Evolutionary conservation across 2,329 filamentous ascomycete genomes (phyloP).

Genomic region (Neopestalotiopsis sp.): DNA sequence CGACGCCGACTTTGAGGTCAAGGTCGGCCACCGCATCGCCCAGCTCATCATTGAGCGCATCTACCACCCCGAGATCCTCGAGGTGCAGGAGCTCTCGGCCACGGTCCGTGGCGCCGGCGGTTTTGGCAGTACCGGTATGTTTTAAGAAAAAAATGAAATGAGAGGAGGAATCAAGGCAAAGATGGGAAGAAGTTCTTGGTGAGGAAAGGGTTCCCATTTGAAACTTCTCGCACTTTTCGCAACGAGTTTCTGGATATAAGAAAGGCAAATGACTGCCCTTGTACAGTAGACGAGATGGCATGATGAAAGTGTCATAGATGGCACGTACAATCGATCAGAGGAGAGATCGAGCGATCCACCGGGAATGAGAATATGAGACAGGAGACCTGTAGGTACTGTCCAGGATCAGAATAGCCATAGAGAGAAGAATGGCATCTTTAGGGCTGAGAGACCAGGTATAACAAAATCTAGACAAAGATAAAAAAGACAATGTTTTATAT

Average conservation of each 20-base stretch:
- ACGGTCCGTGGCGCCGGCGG: slow-evolving; percentile 90
- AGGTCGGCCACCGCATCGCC: slow-evolving; percentile 87
- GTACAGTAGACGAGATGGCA: too few relatives aligned
- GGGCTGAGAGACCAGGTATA: neutral
- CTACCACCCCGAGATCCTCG: slow-evolving; percentile 88
- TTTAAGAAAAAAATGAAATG: slow-evolving; percentile 22
- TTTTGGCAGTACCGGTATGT: slow-evolving; percentile 82
- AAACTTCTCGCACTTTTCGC: too few relatives aligned
- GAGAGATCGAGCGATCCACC: too few relatives aligned
- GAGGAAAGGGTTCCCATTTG: too few relatives aligned
- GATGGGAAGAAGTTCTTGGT: too few relatives aligned
- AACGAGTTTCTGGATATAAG: too few relatives aligned
- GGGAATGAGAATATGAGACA: neutral
- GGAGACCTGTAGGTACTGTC: neutral
- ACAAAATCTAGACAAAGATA: neutral
- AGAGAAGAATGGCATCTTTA: neutral
- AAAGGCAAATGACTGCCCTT: too few relatives aligned
- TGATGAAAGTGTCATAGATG: neutral
- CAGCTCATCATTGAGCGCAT: slow-evolving; percentile 95
- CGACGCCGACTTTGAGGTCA: slow-evolving; percentile 80
- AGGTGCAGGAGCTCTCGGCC: slow-evolving; percentile 86
- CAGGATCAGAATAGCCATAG: neutral
- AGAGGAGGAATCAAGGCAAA: neutral
- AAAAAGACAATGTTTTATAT: slow-evolving; percentile 1
- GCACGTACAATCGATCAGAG: too few relatives aligned